phyloP scores from a whole-genome alignment of 345 rosid species.

The Boechera divaricarpa region DNA sequence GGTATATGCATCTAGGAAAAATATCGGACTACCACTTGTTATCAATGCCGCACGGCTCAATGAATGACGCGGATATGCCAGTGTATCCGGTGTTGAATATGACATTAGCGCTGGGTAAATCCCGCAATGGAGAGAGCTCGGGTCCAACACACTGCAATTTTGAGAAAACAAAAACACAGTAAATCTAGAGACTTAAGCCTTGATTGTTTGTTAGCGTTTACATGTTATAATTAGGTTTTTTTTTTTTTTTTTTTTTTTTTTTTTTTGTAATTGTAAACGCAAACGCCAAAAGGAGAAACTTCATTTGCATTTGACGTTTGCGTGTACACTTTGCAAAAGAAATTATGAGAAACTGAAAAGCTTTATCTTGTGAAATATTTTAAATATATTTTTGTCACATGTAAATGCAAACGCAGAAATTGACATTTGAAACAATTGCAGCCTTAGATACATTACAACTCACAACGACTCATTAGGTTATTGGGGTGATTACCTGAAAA shows the following conservation, averaged over 20 bases:
- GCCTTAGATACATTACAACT: not conserved
- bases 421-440: not conserved
- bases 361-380: too few relatives aligned
- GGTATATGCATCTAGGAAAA: conserved; percentile 93
- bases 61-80: conserved; percentile 92
- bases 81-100: conserved; percentile 79
- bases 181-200: not conserved
- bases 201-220: not conserved
- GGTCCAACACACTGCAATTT: conserved; percentile 78
- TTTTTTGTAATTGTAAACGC: too few relatives aligned
- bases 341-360: too few relatives aligned
- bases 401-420: not conserved
- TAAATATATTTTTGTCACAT: too few relatives aligned
- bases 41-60: conserved; percentile 89
- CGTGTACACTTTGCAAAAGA: too few relatives aligned
- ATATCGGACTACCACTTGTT: conserved; percentile 96
- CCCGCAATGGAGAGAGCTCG: conserved; percentile 88
- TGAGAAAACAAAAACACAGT: not conserved
- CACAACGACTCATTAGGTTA: not conserved
- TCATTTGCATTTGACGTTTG: too few relatives aligned
- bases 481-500: conserved; percentile 71
- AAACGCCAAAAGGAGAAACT: too few relatives aligned
- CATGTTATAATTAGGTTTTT: too few relatives aligned
- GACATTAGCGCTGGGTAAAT: conserved; percentile 80
- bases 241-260: too few relatives aligned